Percentiles rank a stretch among this genome's conserved stretches.
These are phyloP conservation scores for Xylariaceae sp. DNA, from an alignment of 2,329 filamentous ascomycete genomes.

Conservation along the genomic window DNA sequence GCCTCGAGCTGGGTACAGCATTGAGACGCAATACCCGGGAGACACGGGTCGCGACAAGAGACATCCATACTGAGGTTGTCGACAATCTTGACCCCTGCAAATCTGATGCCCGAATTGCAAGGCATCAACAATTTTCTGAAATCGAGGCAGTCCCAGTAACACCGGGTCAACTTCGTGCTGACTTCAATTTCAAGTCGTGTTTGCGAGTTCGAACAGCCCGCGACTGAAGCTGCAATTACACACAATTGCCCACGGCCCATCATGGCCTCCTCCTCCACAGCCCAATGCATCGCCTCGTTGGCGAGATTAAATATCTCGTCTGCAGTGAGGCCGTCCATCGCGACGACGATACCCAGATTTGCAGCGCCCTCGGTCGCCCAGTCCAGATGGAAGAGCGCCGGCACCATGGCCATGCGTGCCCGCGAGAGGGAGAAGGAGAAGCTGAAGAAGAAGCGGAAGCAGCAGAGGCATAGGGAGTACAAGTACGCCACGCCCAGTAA, in stretches of 20 bases:
- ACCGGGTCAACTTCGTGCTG: background rate
- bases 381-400: slow-evolving; percentile 39
- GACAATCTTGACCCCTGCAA: too few relatives aligned
- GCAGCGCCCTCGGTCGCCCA: slow-evolving; percentile 45
- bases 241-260: slow-evolving; percentile 10
- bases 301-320: slow-evolving; percentile 46
- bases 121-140: slow-evolving; percentile 13
- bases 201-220: too few relatives aligned
- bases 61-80: slow-evolving; percentile 25
- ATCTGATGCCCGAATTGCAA: slow-evolving; percentile 11
- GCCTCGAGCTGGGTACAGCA: slow-evolving; percentile 3
- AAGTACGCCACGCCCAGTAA: slow-evolving; percentile 59
- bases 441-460: slow-evolving; percentile 54
- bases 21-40: background rate
- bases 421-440: slow-evolving; percentile 48
- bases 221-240: slow-evolving; percentile 16
- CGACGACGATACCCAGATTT: slow-evolving; percentile 43
- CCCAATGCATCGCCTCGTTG: slow-evolving; percentile 52
- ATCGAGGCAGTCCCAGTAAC: slow-evolving; percentile 5
- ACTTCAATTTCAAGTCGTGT: too few relatives aligned
- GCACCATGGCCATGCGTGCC: slow-evolving; percentile 27
- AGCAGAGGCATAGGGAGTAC: slow-evolving; percentile 65
- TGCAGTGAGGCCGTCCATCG: slow-evolving; percentile 38
- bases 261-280: slow-evolving; percentile 45
- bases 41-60: slow-evolving; percentile 11